Evolutionary conservation across 345 rosid genomes (phyloP), one percentile per base, ranked within the genome.

Genomic region (Eucalyptus paniculata): DNA sequence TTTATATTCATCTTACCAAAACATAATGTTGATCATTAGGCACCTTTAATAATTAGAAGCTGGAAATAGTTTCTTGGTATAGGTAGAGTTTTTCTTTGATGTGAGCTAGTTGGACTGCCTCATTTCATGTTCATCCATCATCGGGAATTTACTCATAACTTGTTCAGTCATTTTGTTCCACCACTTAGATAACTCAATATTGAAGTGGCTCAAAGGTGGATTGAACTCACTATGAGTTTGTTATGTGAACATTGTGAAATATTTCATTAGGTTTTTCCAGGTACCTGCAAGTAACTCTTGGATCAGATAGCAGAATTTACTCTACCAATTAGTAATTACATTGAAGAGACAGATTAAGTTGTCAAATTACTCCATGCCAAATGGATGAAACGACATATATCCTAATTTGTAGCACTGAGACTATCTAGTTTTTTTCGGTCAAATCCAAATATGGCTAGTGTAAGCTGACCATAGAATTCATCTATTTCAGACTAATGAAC

Each of bases 401-500:
- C 28, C 47, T 23, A 8, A 21, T 40, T 23, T 40, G 47, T 77
- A 37, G 47, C 47, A 19, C 47, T 40, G 28, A 37, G 28, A 77
- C 45, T 21, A 40, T 77, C 47, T 77, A 21, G 47, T 51, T 53
- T 53, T 53, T 53, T 53, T 53, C 9, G 4, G 30, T 77, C 30
- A 21, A n/a, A 65, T 65, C 77, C 77, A 65, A 65, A 77, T 40
- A 21, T 40, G 28, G 85, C 85, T 40, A 40, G 28, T 12, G 47
- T 40, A 77, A 77, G 42, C 88, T 86, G 19, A 86, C 62, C 56
- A n/a, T 34, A 37, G 62, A 58, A 86, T 45, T 88, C 87, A 47
- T 88, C 62, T 34, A 82, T 91, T 91, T 90, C 95, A 95, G 98
- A 92, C 99, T 16, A 95, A 94, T 91, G 99, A 96, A 89, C 93